Percentiles rank a stretch among this genome's conserved stretches.
phyloP scores from a whole-genome alignment of 768 basidiomycete species.

The Wakefieldia striispora region DNA sequence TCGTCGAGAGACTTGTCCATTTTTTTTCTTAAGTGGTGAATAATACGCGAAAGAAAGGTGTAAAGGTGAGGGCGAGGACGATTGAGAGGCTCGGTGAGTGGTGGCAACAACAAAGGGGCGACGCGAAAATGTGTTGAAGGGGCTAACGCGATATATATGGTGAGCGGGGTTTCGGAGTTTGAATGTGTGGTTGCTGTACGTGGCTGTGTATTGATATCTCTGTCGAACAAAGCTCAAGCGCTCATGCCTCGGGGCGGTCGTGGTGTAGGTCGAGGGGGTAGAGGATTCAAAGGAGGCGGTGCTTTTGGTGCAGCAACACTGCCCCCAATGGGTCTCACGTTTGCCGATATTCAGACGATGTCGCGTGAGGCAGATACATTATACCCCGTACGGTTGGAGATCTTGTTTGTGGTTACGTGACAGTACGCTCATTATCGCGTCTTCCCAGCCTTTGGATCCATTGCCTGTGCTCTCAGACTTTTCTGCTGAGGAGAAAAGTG shows the following conservation, averaged over 20 bases:
- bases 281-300: conserved; percentile 54
- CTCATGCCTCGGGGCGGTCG: conserved; percentile 55
- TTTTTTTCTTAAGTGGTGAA: conserved; percentile 13
- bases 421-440: conserved; percentile 17
- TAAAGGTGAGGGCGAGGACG: background rate
- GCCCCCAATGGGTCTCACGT: conserved; percentile 78
- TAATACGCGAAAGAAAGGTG: background rate
- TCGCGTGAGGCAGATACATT: conserved; percentile 73
- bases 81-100: conserved; percentile 6
- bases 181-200: conserved; percentile 1
- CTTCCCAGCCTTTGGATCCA: conserved; percentile 54
- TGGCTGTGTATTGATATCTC: conserved; percentile 12
- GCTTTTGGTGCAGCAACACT: conserved; percentile 36
- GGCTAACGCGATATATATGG: conserved; percentile 17
- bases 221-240: background rate
- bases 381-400: conserved; percentile 67
- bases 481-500: conserved; percentile 57
- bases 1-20: conserved; percentile 89
- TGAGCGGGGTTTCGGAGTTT: conserved; percentile 28
- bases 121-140: conserved; percentile 13
- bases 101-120: conserved; percentile 30
- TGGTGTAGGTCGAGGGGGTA: conserved; percentile 49
- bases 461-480: conserved; percentile 70
- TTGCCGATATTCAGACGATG: conserved; percentile 74
- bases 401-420: conserved; percentile 15